A percentile compares a stretch with the other conserved stretches of the same genome.
Evolutionary conservation across 108 stramenopile genomes (phyloP).

Genomic region (Conticribra guillardii): DNA sequence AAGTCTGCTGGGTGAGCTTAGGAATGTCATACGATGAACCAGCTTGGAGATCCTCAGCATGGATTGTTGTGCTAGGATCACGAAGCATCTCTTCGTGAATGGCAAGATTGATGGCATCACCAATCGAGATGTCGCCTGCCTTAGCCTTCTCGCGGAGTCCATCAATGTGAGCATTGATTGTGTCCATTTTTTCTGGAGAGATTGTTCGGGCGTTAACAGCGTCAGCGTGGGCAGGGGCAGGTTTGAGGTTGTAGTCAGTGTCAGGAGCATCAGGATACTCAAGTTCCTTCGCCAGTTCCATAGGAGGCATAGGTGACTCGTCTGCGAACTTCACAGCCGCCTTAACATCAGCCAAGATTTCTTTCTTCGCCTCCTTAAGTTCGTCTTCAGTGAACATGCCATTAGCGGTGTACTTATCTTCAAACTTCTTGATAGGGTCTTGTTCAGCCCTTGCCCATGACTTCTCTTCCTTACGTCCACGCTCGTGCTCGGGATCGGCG

Average conservation of each 20-base stretch:
- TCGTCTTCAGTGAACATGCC: conserved; percentile 91
- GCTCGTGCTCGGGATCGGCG: conserved; percentile 98
- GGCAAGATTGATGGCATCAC: conserved; percentile 98
- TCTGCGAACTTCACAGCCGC: conserved; percentile 93
- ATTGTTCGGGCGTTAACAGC: conserved; percentile 89
- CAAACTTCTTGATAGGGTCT: conserved; percentile 96
- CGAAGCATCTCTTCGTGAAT: conserved; percentile 99
- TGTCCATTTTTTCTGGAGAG: conserved; percentile 73
- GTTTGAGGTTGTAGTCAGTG: conserved; percentile 93
- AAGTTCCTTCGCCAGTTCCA: conserved; percentile 95
- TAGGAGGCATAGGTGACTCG: conserved; percentile 90
- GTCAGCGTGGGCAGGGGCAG: conserved; percentile 82
- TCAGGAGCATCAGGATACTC: conserved; percentile 97
- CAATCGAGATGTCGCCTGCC: conserved; percentile 94
- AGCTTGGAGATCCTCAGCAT: conserved; percentile 98
- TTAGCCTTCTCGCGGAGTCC: conserved; percentile 80
- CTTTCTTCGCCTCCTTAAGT: conserved; percentile 84
- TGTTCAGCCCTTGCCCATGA: conserved; percentile 94
- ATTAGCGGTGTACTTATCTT: conserved; percentile 75
- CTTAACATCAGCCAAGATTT: conserved; percentile 86
- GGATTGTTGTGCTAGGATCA: conserved; percentile 97
- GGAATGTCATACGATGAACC: conserved; percentile 98
- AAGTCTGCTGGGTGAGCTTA: conserved; percentile 97
- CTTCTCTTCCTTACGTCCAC: conserved; percentile 99
- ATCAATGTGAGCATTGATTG: conserved; percentile 76